A percentile compares a stretch with the other conserved stretches of the same genome.
Evolutionary conservation across 306 rosid species (phyloP).

Genomic region (Calophaca sinica): DNA sequence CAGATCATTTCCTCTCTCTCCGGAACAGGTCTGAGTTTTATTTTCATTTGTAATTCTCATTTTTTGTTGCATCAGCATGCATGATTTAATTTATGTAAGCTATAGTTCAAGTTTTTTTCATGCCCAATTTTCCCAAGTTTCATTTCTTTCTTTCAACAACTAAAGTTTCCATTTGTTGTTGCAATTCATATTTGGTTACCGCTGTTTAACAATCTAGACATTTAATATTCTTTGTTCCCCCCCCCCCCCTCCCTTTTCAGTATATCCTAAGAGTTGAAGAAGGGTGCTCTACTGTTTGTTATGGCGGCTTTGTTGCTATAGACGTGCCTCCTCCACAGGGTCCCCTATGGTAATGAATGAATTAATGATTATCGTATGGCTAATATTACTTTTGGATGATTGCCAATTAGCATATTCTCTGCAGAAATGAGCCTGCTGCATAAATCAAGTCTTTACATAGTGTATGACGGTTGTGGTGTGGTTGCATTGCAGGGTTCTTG

Average conservation of each 20-base stretch:
- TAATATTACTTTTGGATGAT: neutral
- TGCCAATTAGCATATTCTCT: neutral
- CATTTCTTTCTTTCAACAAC: too few species aligned
- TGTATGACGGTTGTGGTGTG: constrained; percentile 26
- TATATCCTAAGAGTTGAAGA: constrained; percentile 68
- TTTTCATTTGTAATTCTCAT: too few species aligned
- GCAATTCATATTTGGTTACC: too few species aligned
- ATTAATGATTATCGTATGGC: neutral
- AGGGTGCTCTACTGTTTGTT: constrained; percentile 58
- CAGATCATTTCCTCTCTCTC: constrained; percentile 68
- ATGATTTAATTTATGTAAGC: too few species aligned
- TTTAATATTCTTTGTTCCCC: too few species aligned
- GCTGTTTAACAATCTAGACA: too few species aligned
- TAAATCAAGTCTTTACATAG: neutral
- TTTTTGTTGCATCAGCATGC: too few species aligned
- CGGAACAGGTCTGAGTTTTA: constrained; percentile 60
- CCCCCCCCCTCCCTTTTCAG: too few species aligned
- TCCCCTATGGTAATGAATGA: constrained; percentile 66
- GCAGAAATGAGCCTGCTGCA: neutral
- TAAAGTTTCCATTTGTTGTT: neutral
- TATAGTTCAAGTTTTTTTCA: too few species aligned
- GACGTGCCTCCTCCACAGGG: constrained; percentile 83
- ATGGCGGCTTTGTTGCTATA: constrained; percentile 69
- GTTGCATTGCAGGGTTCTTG: constrained; percentile 54
- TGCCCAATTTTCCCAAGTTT: neutral